Conservation (phyloP, 495 filamentous ascomycete genomes). For the Wilcoxina mikolae region DNA sequence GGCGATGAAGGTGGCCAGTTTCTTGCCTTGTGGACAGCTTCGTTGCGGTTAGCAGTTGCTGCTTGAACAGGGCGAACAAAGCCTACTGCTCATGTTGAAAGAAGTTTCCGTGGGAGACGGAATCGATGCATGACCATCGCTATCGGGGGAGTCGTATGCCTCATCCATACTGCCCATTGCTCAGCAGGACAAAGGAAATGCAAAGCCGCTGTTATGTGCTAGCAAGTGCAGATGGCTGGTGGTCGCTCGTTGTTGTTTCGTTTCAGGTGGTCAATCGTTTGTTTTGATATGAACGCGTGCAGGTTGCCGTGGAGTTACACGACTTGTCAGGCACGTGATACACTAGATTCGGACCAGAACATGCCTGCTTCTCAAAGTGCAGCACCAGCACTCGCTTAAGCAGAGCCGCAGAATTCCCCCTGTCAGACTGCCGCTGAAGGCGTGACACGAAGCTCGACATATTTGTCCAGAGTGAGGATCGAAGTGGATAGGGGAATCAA, state of each 20-base stretch:
- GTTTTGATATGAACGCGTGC: not conserved
- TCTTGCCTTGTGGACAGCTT: conserved; percentile 1
- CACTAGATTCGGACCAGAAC: too few species aligned
- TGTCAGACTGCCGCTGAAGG: too few species aligned
- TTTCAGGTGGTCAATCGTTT: not conserved
- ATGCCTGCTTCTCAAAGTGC: too few species aligned
- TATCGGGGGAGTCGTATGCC: conserved; percentile 26
- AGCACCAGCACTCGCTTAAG: too few species aligned
- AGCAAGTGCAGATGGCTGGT: not conserved
- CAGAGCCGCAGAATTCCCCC: too few species aligned
- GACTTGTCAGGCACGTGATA: too few species aligned
- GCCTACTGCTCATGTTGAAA: conserved; percentile 22
- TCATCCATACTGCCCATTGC: conserved; percentile 17
- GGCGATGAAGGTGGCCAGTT: conserved; percentile 10
- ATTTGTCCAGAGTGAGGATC: too few species aligned
- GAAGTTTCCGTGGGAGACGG: conserved; percentile 26
- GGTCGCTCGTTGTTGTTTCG: not conserved
- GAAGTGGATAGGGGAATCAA: too few species aligned
- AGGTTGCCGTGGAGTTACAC: not conserved
- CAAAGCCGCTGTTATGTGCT: not conserved
- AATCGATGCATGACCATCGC: conserved; percentile 26
- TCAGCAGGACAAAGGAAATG: not conserved
- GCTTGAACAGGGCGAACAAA: not conserved
- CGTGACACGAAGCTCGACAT: too few species aligned
- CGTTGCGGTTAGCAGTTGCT: not conserved